Evolutionary conservation across 2,329 filamentous ascomycete genomes (phyloP), one percentile per base, ranked within the genome.

Genomic region (Penicillium janthinellum): DNA sequence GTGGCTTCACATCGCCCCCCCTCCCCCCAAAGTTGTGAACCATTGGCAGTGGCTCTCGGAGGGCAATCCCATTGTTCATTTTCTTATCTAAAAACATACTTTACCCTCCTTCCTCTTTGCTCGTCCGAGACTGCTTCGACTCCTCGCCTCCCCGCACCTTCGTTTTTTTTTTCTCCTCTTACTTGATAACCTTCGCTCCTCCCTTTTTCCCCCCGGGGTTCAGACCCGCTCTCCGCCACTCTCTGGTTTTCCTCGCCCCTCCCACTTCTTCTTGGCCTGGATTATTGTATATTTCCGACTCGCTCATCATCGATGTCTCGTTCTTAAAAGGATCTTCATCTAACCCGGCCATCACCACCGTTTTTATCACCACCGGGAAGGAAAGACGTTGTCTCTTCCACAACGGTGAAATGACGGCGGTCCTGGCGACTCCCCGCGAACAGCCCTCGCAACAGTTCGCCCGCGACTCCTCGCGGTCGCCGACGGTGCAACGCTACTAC

Each of bases 401-500:
- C 10, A 28, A 52, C 56, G 47, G 20, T 52, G 68, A 57, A 55
- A 78, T 78, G 77, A 73, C 75, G 57, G 71, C 73, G 53, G 60
- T 76, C 56, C 63, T 77, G 58, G 61, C 72, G 39, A 61, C 66
- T 60, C 69, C 73, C 60, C 65, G 66, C 60, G 68, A 75, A 61
- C 67, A 70, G 57, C 66, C 65, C 60, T 70, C 72, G 54, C 69
- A 71, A 53, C 69, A 63, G 56, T 73, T 74, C 59, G 68, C 73
- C 39, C 62, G 70, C 42, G 73, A 74, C 60, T 67, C 70, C 22
- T 51, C 72, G 35, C 73, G 73, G 28, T 69, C 64, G 25, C 69
- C 72, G 11, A 69, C 69, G 38, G 52, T 69, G 1, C 73, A 76
- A 57, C 67, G 70, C 57, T 76, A 75, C 59, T 75, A 71, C 54